Percentiles rank a stretch among this genome's conserved stretches.
These are phyloP conservation scores for Puccinia triticina DNA, from an alignment of 1,284 basidiomycete genomes.

Conservation along the genomic window DNA sequence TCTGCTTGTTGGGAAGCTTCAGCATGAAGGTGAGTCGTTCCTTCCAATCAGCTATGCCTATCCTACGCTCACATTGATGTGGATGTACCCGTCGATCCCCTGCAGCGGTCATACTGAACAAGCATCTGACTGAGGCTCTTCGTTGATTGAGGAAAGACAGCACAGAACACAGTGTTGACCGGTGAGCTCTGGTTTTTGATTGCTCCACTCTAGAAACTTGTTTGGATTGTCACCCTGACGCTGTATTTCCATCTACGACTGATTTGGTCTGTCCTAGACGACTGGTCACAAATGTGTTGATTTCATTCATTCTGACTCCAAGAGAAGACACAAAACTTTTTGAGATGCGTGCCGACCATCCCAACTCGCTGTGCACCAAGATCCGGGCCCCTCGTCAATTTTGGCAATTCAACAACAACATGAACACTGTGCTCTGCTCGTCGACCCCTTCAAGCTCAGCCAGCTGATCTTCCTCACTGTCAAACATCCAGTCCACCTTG, in stretches of 20 bases:
- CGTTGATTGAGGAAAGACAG: constrained; percentile 82
- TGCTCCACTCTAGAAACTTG: not conserved
- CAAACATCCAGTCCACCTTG: too few relatives aligned
- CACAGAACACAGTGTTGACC: constrained; percentile 85
- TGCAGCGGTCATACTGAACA: constrained; percentile 89
- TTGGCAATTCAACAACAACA: too few relatives aligned
- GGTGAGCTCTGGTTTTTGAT: constrained; percentile 57
- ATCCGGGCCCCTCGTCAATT: too few relatives aligned
- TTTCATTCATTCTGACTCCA: constrained; percentile 86
- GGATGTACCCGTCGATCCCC: not conserved
- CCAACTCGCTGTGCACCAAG: too few relatives aligned
- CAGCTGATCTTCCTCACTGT: too few relatives aligned
- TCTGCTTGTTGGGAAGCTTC: constrained; percentile 82
- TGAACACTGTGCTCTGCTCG: too few relatives aligned
- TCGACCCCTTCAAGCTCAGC: too few relatives aligned
- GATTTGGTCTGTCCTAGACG: constrained; percentile 64
- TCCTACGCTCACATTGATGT: not conserved
- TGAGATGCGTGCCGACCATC: too few relatives aligned
- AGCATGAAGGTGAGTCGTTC: constrained; percentile 79
- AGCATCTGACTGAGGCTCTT: constrained; percentile 96
- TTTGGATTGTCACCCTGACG: not conserved
- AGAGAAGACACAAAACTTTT: constrained; percentile 91
- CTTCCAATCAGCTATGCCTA: not conserved
- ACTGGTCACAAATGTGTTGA: constrained; percentile 89
- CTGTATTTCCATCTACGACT: not conserved